A percentile compares a stretch with the other conserved stretches of the same genome.
Conservation (phyloP, 441 rosid species). For the Populus trichocarpa region DNA sequence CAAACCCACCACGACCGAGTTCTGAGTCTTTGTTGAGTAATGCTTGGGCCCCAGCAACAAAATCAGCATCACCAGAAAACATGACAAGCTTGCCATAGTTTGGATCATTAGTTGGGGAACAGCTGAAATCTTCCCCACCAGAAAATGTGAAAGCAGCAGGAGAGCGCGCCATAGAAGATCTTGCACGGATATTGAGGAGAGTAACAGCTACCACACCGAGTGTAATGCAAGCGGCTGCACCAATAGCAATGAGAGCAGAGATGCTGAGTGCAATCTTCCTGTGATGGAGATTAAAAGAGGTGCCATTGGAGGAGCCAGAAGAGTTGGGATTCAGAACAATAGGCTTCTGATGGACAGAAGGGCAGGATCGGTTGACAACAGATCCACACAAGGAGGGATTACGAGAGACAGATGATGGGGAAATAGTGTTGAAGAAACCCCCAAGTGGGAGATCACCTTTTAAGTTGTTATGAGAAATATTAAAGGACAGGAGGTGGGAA, state of each 20-base stretch:
- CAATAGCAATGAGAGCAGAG: constrained; percentile 86
- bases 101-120: constrained; percentile 75
- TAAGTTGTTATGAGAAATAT: constrained; percentile 77
- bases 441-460: constrained; percentile 92
- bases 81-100: constrained; percentile 91
- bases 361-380: constrained; percentile 77
- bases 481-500: constrained; percentile 60
- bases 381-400: constrained; percentile 92
- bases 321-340: constrained; percentile 97
- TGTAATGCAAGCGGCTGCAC: constrained; percentile 82
- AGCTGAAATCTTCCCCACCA: constrained; percentile 78
- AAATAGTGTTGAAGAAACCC: constrained; percentile 88
- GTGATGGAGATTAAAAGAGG: constrained; percentile 46
- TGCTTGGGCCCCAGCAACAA: constrained; percentile 69
- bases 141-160: constrained; percentile 50
- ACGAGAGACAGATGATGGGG: constrained; percentile 62
- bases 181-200: constrained; percentile 70
- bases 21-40: constrained; percentile 90
- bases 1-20: constrained; percentile 97
- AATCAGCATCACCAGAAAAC: constrained; percentile 88
- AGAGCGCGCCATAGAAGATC: constrained; percentile 53
- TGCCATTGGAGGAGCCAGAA: constrained; percentile 45
- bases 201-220: constrained; percentile 80
- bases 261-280: constrained; percentile 66
- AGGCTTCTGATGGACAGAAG: constrained; percentile 87